Evolutionary conservation across 1,284 basidiomycete species (phyloP).

Genomic region (Boletus smithii): DNA sequence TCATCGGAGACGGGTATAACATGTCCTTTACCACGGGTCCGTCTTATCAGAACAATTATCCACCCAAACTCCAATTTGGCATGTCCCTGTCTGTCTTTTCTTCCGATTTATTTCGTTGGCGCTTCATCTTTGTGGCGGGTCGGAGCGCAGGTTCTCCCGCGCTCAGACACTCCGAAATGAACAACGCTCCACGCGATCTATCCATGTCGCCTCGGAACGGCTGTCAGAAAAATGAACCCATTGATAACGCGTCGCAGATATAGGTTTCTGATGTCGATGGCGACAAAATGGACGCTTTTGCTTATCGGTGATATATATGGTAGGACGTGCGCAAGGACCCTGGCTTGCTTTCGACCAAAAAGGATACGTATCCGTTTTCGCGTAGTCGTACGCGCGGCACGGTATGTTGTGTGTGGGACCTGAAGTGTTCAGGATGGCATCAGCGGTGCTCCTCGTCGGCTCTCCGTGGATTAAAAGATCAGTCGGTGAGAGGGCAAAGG

Average conservation of each 20-base stretch:
- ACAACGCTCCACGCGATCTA: constrained; percentile 13
- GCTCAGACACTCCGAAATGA: constrained; percentile 18
- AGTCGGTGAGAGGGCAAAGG: not conserved
- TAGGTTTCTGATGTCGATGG: constrained; percentile 4
- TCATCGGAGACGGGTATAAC: constrained; percentile 11
- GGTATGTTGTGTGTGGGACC: not conserved
- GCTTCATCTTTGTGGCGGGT: constrained; percentile 7
- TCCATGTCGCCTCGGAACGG: constrained; percentile 10
- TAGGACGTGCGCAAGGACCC: constrained; percentile 10
- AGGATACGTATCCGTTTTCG: not conserved
- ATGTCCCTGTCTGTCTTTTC: constrained; percentile 1
- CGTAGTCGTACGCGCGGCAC: not conserved
- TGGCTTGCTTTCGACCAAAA: not conserved
- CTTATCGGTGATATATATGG: constrained; percentile 10
- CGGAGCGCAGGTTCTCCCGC: constrained; percentile 1
- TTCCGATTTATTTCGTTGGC: constrained; percentile 5
- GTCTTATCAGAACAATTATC: constrained; percentile 11
- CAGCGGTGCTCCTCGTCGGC: constrained; percentile 4
- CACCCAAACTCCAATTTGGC: constrained; percentile 3
- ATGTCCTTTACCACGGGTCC: constrained; percentile 8
- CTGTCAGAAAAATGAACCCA: constrained; percentile 4
- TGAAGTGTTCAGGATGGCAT: not conserved
- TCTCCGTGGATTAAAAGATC: constrained; percentile 2
- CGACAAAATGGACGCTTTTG: not conserved
- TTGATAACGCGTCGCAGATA: constrained; percentile 5